Conservation (phyloP, 163 green algal genomes). For the Scenedesmus sp. region DNA sequence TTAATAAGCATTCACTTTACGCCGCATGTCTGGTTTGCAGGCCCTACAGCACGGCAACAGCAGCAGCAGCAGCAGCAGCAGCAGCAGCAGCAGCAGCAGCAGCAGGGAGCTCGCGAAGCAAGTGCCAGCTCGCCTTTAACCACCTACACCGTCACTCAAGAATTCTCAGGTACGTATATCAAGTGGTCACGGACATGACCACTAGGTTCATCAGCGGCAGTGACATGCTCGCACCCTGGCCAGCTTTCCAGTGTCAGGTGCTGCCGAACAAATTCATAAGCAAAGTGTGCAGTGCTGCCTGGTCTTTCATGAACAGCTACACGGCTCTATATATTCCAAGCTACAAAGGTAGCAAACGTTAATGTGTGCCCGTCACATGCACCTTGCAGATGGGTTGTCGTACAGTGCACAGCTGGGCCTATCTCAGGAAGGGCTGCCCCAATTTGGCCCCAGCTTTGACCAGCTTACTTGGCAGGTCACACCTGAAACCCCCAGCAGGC, state of each 20-base stretch:
- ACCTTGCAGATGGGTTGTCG: not conserved
- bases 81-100: not conserved
- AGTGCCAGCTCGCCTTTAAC: not conserved
- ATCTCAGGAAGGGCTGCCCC: not conserved
- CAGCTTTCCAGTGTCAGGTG: too few relatives aligned
- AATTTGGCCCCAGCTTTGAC: conserved; percentile 24
- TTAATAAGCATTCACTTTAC: not conserved
- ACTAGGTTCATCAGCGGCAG: too few relatives aligned
- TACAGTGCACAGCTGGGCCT: conserved; percentile 14
- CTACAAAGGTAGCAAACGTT: too few relatives aligned
- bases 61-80: not conserved
- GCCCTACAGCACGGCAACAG: not conserved
- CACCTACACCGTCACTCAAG: not conserved
- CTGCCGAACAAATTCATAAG: too few relatives aligned
- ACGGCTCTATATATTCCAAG: too few relatives aligned
- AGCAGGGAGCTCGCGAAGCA: not conserved
- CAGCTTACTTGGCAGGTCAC: not conserved
- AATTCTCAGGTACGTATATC: not conserved
- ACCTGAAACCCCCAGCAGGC: not conserved
- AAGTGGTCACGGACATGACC: not conserved
- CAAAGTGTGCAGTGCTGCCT: too few relatives aligned
- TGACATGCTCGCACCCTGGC: too few relatives aligned
- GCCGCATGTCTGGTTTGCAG: not conserved
- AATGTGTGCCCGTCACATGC: not conserved
- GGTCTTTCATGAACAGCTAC: too few relatives aligned